These are phyloP conservation scores for Vigna reflexopilosa DNA, from an alignment of 306 rosid genomes.

Conservation along the genomic window DNA sequence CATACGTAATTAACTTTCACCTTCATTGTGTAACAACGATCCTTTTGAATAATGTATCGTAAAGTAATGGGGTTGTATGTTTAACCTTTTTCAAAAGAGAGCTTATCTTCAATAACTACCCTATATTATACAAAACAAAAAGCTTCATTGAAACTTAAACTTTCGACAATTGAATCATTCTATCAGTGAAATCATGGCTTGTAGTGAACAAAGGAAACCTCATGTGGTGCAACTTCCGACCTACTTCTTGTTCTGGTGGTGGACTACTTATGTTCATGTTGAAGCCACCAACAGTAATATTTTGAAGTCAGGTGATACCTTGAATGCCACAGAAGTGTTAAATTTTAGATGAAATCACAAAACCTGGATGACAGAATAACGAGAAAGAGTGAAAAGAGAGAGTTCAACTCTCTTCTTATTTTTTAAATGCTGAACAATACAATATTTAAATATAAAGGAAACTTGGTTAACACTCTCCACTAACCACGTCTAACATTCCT, in stretches of 20 bases:
- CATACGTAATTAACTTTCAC: too few relatives aligned
- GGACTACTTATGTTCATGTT: background rate
- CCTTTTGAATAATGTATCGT: background rate
- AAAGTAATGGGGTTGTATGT: background rate
- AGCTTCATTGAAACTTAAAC: background rate
- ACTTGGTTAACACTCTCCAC: too few relatives aligned
- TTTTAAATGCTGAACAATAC: too few relatives aligned
- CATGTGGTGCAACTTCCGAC: background rate
- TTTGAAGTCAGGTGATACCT: constrained; percentile 24
- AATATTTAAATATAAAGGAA: too few relatives aligned
- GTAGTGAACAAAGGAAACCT: background rate
- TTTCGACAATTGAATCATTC: background rate
- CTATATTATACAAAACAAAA: constrained; percentile 4
- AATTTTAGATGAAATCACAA: too few relatives aligned
- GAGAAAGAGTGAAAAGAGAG: too few relatives aligned
- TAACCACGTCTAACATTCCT: too few relatives aligned
- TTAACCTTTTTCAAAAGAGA: background rate
- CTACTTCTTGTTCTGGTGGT: background rate
- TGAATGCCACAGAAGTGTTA: background rate
- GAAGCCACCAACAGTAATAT: background rate
- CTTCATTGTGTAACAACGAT: too few relatives aligned
- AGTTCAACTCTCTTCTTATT: too few relatives aligned
- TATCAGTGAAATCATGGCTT: background rate
- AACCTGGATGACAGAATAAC: too few relatives aligned
- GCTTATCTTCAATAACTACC: background rate